Evolutionary conservation across 768 basidiomycete species (phyloP), one percentile per base, ranked within the genome.

Genomic region (Phaffia tasmanica): DNA sequence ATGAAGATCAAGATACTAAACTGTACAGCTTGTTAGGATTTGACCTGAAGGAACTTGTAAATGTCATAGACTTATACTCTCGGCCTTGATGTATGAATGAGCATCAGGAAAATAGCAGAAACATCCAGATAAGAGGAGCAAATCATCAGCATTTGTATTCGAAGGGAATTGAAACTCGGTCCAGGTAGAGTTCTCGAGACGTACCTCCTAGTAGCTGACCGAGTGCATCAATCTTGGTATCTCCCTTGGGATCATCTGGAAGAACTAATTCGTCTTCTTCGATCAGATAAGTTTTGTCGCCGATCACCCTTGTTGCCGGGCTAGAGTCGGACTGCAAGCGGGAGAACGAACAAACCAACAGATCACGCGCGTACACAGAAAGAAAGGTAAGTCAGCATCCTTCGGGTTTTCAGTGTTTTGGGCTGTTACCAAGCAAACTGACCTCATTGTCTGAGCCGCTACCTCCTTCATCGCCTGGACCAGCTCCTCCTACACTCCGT

Each of bases 221-320:
- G 69, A 84, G 81, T 69, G 78, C 79, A 74, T 97, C 93, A 27
- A 99, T 87, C 79, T 99, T 99, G 68, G 85, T 82, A 76, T 97
- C 86, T 6, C 94, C 95, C 70, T 85, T 89, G 62, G 83, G 81
- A 73, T 97, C 87, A 57, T 89, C 83, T 1, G 85, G 84, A 7
- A 90, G 86, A 57, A 87, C 78, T 70, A 91, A 85, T 77, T 97
- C 94, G 74, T 98, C 94, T 55, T 87, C 86, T 47, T 89, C 87
- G 60, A 95, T 86, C 56, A 85, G 79, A 74, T 86, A 87, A 6
- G 83, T 81, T 70, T 83, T 80, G 14, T 86, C 89, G 48, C 85
- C 84, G 71, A 95, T 72, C 42, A 70, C 75, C 65, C 74, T 67
- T 25, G 67, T 72, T 25, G 70, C 67, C 46, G 62, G 68, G 60